These are phyloP conservation scores for Cryptococcus wingfieldii DNA, from an alignment of 1,284 basidiomycete species.

Conservation along the genomic window DNA sequence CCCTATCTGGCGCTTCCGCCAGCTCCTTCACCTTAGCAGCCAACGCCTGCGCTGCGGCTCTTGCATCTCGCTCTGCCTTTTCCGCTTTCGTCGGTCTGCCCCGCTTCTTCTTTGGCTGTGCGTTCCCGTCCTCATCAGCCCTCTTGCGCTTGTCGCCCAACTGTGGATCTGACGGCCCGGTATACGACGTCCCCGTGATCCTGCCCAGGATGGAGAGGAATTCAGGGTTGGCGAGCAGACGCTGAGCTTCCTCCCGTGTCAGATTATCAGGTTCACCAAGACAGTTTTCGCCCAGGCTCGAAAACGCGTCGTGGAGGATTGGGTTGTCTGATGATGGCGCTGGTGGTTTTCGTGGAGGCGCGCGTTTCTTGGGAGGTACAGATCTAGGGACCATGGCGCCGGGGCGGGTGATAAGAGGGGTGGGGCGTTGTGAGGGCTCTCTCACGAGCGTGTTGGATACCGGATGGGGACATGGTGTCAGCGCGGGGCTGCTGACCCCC, in stretches of 20 bases:
- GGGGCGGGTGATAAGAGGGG: no score
- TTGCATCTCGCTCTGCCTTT: not conserved
- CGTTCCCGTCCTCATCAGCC: conserved; percentile 8
- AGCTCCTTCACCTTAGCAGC: not conserved
- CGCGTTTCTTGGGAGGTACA: no score
- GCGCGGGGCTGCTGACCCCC: no score
- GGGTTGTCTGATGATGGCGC: not conserved
- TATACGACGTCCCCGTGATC: conserved; percentile 22
- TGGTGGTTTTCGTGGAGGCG: no score
- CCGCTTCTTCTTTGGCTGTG: conserved; percentile 3
- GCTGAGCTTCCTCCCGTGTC: conserved; percentile 38
- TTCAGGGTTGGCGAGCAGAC: conserved; percentile 32
- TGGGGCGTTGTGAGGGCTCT: no score
- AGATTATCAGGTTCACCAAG: conserved; percentile 7
- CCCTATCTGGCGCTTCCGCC: not conserved
- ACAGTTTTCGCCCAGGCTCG: not conserved
- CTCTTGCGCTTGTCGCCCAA: conserved; percentile 12
- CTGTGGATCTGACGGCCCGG: not conserved
- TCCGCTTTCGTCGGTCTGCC: conserved; percentile 2
- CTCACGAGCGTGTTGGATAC: no score
- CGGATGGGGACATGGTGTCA: no score
- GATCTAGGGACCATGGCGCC: no score
- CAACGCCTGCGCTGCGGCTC: not conserved
- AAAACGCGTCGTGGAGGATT: not conserved
- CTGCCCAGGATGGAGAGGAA: conserved; percentile 38